A percentile compares a stretch with the other conserved stretches of the same genome.
These are phyloP conservation scores for Colletotrichum cuscutae DNA, from an alignment of 2,329 filamentous ascomycete genomes.

Conservation along the genomic window DNA sequence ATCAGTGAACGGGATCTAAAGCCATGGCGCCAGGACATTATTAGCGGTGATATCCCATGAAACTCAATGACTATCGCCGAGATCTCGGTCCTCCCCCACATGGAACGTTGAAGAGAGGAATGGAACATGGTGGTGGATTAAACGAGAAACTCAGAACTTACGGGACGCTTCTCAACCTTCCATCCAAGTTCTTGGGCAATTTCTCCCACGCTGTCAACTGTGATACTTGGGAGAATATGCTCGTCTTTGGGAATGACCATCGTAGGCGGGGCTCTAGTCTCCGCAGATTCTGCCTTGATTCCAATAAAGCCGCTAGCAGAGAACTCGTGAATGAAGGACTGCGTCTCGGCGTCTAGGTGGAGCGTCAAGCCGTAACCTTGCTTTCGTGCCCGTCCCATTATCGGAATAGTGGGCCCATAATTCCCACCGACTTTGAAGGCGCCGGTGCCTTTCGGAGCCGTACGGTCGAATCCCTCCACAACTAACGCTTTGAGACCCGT, in stretches of 20 bases:
- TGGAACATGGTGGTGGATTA: not conserved
- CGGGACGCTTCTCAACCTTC: not conserved
- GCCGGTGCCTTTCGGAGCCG: conserved; percentile 74
- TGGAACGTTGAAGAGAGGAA: not conserved
- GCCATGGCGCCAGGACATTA: not conserved
- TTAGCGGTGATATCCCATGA: not conserved
- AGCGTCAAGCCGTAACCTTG: conserved; percentile 75
- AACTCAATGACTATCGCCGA: not conserved
- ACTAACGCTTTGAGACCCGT: conserved; percentile 69
- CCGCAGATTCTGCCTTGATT: conserved; percentile 55
- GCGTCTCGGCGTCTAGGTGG: conserved; percentile 73
- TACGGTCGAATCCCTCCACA: conserved; percentile 75
- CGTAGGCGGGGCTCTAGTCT: not conserved
- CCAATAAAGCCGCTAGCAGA: conserved; percentile 75
- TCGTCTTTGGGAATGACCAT: not conserved
- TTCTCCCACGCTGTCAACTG: not conserved
- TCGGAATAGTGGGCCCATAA: conserved; percentile 73
- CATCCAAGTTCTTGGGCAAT: not conserved
- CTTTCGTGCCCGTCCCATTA: conserved; percentile 68
- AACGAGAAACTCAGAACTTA: not conserved
- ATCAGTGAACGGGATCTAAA: not conserved
- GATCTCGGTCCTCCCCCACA: not conserved
- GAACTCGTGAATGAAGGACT: conserved; percentile 75
- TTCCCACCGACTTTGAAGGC: conserved; percentile 76
- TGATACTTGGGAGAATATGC: not conserved